Conservation (phyloP, 2,329 filamentous ascomycete species). For the Colletotrichum sp. region DNA sequence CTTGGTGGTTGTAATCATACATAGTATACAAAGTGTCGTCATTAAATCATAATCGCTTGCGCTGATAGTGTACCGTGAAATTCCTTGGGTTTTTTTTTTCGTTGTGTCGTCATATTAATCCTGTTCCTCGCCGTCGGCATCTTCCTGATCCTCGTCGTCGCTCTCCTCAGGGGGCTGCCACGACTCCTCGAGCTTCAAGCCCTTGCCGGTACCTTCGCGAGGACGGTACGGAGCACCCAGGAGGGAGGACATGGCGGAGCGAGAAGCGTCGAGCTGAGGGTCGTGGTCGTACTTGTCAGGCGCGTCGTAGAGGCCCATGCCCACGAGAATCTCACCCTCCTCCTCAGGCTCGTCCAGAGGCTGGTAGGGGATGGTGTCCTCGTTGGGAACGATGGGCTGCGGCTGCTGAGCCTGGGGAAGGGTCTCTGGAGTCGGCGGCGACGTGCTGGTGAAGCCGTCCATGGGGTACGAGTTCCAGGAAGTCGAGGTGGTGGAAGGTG, state of each 20-base stretch:
- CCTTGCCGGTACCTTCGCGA: constrained; percentile 65
- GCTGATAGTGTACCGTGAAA: not conserved
- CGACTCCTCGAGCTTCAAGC: constrained; percentile 81
- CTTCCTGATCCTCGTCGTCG: constrained; percentile 34
- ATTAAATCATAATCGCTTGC: not conserved
- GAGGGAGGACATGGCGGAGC: constrained; percentile 58
- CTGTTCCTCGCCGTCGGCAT: constrained; percentile 36
- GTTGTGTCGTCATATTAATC: not conserved
- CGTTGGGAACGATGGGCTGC: constrained; percentile 48
- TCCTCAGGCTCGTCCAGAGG: constrained; percentile 58
- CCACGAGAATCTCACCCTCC: constrained; percentile 75
- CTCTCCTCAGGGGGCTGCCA: constrained; percentile 70
- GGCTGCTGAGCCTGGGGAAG: constrained; percentile 57
- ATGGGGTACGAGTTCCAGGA: constrained; percentile 51
- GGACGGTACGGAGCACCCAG: constrained; percentile 53
- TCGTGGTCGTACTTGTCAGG: constrained; percentile 63
- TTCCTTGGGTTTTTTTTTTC: not conserved
- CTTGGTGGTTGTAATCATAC: not conserved
- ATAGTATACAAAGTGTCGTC: constrained; percentile 8
- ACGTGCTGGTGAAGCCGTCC: constrained; percentile 51
- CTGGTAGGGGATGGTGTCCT: constrained; percentile 55
- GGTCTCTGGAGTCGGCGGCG: constrained; percentile 65
- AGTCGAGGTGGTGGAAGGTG: constrained; percentile 24
- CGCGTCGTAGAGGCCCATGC: constrained; percentile 81
- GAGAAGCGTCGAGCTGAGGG: constrained; percentile 57